Evolutionary conservation across 1,284 basidiomycete species (phyloP), one percentile per base, ranked within the genome.

Genomic region (Microbotryum silenes-acaulis): DNA sequence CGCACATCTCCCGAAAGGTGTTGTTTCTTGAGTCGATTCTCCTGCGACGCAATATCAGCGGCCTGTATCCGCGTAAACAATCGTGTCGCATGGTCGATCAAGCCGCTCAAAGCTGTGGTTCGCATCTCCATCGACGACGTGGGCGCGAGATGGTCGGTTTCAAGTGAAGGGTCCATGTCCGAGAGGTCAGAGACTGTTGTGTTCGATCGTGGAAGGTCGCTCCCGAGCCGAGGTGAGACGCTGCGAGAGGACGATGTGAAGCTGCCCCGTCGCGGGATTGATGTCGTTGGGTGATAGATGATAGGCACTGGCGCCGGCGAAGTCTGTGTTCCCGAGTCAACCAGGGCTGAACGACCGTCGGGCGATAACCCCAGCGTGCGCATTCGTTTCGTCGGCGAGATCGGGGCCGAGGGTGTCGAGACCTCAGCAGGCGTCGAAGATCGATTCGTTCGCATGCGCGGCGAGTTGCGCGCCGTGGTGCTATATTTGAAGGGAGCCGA

Each of bases 21-120:
- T 69, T 97, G 94, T 52, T 91, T 86, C 76, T 92, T 94, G 50
- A 98, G 79, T 18, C 94, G 85, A 62, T 88, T 87, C 50, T 89
- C 89, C 47, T 98, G 80, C 0, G 91, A 92, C 31, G 88, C 80
- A 1, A 93, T 86, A 70, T 98, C 93, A 1, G 92, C 86, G 1
- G 52, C 52, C 50, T 71, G 70, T 8, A 72, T 60, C 4, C 67
- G 37, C 23, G 44, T 51, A 16, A 68, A 59, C 16, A 68, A 47
- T 52, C 63, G 66, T 4, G 54, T 33, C 2, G 55, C 68, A 27
- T 72, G 65, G 37, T 71, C 70, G 44, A 70, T 63, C 3, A 72
- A 56, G 31, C 61, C 58, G 1, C 58, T 55, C 9, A 72, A 60
- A 18, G 65, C 64, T 2, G 64, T 62, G 2, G 70, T 72, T 21